Evolutionary conservation across 176 grass and related monocot genomes (phyloP).

Genomic region (Bonia amplexicaulis): DNA sequence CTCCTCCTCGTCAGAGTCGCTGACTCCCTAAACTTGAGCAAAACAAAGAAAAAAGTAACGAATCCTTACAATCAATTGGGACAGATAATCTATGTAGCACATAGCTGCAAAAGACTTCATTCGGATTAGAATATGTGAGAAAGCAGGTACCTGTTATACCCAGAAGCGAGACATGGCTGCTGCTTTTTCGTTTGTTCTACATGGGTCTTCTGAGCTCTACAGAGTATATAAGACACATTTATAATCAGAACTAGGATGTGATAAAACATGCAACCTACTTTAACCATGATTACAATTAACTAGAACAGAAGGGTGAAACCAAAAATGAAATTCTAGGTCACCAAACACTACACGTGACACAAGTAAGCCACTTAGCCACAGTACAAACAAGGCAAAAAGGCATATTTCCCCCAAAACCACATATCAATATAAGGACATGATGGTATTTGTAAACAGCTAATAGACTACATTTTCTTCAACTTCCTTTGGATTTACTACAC

Average conservation of each 20-base stretch:
- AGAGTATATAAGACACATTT: background rate
- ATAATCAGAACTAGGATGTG: background rate
- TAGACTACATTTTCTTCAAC: background rate
- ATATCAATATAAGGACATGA: too few relatives aligned
- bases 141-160: background rate
- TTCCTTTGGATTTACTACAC: background rate
- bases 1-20: slow-evolving; percentile 33
- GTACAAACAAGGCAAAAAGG: too few relatives aligned
- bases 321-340: too few relatives aligned
- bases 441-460: too few relatives aligned
- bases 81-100: background rate
- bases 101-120: background rate
- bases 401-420: too few relatives aligned
- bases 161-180: slow-evolving; percentile 2
- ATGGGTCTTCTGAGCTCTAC: background rate
- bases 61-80: background rate
- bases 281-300: background rate
- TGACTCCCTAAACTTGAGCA: slow-evolving; percentile 27
- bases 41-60: background rate
- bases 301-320: background rate
- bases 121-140: background rate
- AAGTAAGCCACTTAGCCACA: too few relatives aligned
- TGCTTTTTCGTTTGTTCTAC: background rate
- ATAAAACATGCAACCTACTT: background rate
- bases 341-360: too few relatives aligned